Evolutionary conservation across 2,329 filamentous ascomycete genomes (phyloP).

Genomic region (Ophiostoma sp.): DNA sequence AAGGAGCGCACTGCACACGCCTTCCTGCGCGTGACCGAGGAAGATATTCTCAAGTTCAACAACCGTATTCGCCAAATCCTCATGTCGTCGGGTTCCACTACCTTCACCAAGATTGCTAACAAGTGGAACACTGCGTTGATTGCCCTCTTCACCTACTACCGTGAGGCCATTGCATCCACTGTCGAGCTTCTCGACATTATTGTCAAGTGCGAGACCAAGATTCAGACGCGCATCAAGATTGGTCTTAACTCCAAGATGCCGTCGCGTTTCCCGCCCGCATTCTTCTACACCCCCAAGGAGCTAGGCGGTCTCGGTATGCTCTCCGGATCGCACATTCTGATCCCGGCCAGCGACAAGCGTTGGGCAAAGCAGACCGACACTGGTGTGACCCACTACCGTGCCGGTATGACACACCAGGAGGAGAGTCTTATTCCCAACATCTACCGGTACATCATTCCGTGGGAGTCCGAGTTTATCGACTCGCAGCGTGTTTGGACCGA

Average conservation of each 20-base stretch:
- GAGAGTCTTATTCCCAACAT: conserved; percentile 98
- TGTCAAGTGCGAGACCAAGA: conserved; percentile 99
- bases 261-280: conserved; percentile 92
- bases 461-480: conserved; percentile 98
- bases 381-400: conserved; percentile 92
- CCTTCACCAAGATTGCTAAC: conserved; percentile 99
- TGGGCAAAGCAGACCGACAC: conserved; percentile 98
- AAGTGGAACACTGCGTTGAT: conserved; percentile 99
- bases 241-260: conserved; percentile 99
- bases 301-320: conserved; percentile 98
- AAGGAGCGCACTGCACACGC: conserved; percentile 97
- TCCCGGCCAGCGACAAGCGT: conserved; percentile 93
- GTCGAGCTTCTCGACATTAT: conserved; percentile 93
- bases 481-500: conserved; percentile 99
- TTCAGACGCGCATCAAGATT: conserved; percentile 98
- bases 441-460: conserved; percentile 98
- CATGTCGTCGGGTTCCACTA: conserved; percentile 99
- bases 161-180: conserved; percentile 93
- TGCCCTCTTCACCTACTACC: conserved; percentile 96
- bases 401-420: conserved; percentile 97
- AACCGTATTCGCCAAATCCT: conserved; percentile 97
- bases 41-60: conserved; percentile 98
- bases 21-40: conserved; percentile 94
- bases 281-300: conserved; percentile 98
- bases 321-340: conserved; percentile 94